Evolutionary conservation across 2,329 filamentous ascomycete genomes (phyloP).

Genomic region (Ascochyta pisi): DNA sequence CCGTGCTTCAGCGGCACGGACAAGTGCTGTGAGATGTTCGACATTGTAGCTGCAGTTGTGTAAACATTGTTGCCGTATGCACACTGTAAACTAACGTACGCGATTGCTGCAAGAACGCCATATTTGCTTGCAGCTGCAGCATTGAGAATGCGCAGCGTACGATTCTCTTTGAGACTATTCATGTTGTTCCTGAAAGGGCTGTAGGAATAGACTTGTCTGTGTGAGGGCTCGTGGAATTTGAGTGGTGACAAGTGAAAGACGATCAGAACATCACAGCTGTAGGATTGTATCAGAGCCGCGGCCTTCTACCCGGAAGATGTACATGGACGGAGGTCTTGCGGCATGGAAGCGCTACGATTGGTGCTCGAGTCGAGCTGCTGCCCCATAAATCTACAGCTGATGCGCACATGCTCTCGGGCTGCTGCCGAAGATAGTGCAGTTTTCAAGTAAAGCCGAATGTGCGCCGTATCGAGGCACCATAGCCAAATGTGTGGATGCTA

Average conservation of each 20-base stretch:
- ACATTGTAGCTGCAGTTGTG: slow-evolving; percentile 40
- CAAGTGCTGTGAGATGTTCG: slow-evolving; percentile 45
- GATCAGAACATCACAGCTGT: slow-evolving; percentile 1
- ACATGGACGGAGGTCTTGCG: slow-evolving; percentile 11
- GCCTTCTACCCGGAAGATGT: slow-evolving; percentile 6
- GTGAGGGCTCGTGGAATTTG: neutral
- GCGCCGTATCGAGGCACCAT: slow-evolving; percentile 32
- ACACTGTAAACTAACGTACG: slow-evolving; percentile 25
- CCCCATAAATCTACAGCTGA: neutral
- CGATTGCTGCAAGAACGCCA: slow-evolving; percentile 60
- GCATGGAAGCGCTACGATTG: slow-evolving; percentile 3
- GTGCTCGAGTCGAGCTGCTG: slow-evolving; percentile 15
- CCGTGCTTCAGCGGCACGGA: slow-evolving; percentile 44
- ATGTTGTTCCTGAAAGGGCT: slow-evolving; percentile 13
- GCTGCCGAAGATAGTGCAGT: neutral
- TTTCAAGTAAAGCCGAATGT: neutral
- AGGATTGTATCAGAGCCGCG: slow-evolving; percentile 3
- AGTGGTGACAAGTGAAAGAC: neutral
- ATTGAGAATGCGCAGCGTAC: slow-evolving; percentile 59
- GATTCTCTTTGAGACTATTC: slow-evolving; percentile 29
- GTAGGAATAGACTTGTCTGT: no score
- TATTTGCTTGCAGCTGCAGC: slow-evolving; percentile 63
- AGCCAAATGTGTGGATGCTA: neutral
- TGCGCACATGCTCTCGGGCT: neutral
- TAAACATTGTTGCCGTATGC: no score